These are phyloP conservation scores for Phellinidium pouzarii DNA, from an alignment of 1,284 basidiomycete genomes.

Conservation along the genomic window DNA sequence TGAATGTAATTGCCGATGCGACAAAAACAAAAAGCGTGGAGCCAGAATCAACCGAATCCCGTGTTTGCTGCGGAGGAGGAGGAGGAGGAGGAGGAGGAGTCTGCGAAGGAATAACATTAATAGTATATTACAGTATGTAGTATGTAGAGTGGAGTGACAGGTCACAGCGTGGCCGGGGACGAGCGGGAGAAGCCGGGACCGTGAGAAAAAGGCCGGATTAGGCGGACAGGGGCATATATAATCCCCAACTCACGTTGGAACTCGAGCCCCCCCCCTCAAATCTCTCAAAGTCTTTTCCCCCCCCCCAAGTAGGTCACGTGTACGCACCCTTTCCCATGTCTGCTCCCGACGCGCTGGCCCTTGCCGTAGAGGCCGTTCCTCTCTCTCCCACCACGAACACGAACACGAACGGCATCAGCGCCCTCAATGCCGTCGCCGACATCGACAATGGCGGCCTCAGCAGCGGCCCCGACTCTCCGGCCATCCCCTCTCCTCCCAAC, in stretches of 20 bases:
- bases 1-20: conserved; percentile 28
- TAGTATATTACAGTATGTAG: conserved; percentile 5
- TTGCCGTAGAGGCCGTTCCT: conserved; percentile 36
- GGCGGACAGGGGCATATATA: conserved; percentile 6
- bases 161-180: conserved; percentile 1
- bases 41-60: conserved; percentile 69
- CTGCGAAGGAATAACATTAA: conserved; percentile 29
- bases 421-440: conserved; percentile 32
- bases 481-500: conserved; percentile 37
- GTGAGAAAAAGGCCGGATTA: not conserved
- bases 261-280: not conserved
- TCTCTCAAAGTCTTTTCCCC: conserved; percentile 1
- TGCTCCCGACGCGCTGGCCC: conserved; percentile 38
- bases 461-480: conserved; percentile 26
- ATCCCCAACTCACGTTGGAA: not conserved
- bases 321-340: conserved; percentile 40
- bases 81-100: conserved; percentile 50
- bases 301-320: not conserved
- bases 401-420: conserved; percentile 37
- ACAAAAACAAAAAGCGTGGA: conserved; percentile 85
- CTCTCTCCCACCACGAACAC: conserved; percentile 52
- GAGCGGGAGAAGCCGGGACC: not conserved
- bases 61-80: conserved; percentile 57
- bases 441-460: conserved; percentile 32
- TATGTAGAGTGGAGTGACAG: conserved; percentile 9